phyloP scores from a whole-genome alignment of 1,139 yeast genomes.

The Schwanniomyces etchellsii region DNA sequence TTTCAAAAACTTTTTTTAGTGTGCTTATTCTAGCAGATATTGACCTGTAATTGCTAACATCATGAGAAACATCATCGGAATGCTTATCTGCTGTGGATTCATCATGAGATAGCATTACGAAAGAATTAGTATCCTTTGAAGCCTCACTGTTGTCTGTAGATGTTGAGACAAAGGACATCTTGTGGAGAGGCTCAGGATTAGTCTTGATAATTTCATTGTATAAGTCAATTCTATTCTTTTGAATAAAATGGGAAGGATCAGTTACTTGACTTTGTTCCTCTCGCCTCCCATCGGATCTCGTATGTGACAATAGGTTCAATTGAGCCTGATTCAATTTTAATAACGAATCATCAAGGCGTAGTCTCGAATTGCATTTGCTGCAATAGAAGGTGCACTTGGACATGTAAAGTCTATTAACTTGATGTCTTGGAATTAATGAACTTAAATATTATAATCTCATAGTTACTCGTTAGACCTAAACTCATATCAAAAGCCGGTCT shows the following conservation, averaged over 20 bases:
- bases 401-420: background rate
- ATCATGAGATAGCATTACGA: conserved; percentile 25
- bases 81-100: conserved; percentile 4
- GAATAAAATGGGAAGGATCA: conserved; percentile 26
- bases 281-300: conserved; percentile 10
- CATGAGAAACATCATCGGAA: conserved; percentile 7
- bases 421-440: background rate
- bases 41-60: conserved; percentile 9
- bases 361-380: conserved; percentile 29
- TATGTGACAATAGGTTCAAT: conserved; percentile 23
- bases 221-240: conserved; percentile 25
- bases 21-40: conserved; percentile 43
- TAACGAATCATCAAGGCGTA: conserved; percentile 26
- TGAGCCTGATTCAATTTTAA: conserved; percentile 27
- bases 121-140: conserved; percentile 22
- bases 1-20: conserved; percentile 59
- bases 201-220: conserved; percentile 15
- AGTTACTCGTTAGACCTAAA: background rate
- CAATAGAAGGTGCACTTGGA: conserved; percentile 15
- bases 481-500: conserved; percentile 23
- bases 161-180: conserved; percentile 7
- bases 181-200: conserved; percentile 15
- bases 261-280: conserved; percentile 12
- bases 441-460: background rate
- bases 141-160: conserved; percentile 13